Evolutionary conservation across 352 stramenopile species (phyloP).

Genomic region (Pythium rhizo-oryzae): DNA sequence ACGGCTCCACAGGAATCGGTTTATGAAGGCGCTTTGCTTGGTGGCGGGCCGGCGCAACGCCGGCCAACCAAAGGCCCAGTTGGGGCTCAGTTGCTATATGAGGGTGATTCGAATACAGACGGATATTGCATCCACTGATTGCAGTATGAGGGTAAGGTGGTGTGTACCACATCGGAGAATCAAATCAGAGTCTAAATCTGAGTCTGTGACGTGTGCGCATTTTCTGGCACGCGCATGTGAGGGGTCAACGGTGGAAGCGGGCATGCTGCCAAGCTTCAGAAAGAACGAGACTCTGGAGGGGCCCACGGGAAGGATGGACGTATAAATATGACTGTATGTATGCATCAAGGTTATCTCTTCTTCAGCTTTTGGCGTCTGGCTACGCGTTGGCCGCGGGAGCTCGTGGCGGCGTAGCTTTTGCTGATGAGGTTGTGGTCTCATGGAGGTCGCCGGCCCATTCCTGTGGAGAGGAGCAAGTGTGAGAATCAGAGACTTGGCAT

Average conservation of each 20-base stretch:
- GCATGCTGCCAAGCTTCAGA: background rate
- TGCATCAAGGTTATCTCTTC: background rate
- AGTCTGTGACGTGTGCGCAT: slow-evolving; percentile 4
- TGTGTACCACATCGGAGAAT: slow-evolving; percentile 5
- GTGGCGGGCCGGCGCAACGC: slow-evolving; percentile 15
- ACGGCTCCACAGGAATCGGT: slow-evolving; percentile 62
- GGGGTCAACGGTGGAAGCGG: too few species aligned
- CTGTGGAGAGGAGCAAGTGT: background rate
- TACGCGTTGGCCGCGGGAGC: background rate
- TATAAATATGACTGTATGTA: background rate
- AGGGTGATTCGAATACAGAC: too few species aligned
- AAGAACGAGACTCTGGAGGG: too few species aligned
- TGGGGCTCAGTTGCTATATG: slow-evolving; percentile 2
- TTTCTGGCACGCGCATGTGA: too few species aligned
- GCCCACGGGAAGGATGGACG: background rate
- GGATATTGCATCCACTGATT: background rate
- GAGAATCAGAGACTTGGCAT: background rate
- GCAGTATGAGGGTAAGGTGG: background rate
- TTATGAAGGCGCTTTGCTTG: background rate
- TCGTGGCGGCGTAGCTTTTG: background rate
- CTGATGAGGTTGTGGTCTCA: background rate
- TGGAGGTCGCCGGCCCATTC: slow-evolving; percentile 14
- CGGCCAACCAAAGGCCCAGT: slow-evolving; percentile 23
- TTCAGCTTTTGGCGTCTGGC: background rate
- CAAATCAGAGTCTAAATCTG: slow-evolving; percentile 1